Evolutionary conservation across 2,329 filamentous ascomycete genomes (phyloP).

Genomic region (Ceratocystis smalleyi): DNA sequence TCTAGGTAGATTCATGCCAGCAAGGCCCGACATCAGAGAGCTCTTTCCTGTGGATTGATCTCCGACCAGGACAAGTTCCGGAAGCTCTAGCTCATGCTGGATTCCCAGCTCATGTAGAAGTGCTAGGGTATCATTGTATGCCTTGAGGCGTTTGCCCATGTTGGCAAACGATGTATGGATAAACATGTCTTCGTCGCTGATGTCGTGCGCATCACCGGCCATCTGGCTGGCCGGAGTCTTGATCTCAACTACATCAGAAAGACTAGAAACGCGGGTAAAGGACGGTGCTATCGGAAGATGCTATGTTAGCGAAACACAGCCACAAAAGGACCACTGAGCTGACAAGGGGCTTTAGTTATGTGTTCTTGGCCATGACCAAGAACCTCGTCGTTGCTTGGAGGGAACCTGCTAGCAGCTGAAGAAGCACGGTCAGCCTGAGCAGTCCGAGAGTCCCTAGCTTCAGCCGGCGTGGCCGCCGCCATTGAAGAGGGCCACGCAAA

Average conservation of each 20-base stretch:
- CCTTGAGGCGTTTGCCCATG: slow-evolving; percentile 48
- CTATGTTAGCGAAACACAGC: neutral
- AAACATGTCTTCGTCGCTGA: slow-evolving; percentile 25
- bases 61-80: slow-evolving; percentile 68
- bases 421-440: neutral
- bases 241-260: neutral
- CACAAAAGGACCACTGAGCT: too few species aligned
- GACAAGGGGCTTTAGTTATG: too few species aligned
- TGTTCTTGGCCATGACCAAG: neutral
- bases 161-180: slow-evolving; percentile 32
- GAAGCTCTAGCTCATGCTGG: slow-evolving; percentile 52
- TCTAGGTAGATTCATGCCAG: slow-evolving; percentile 56
- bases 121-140: slow-evolving; percentile 49
- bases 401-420: neutral
- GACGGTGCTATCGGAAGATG: neutral
- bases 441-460: neutral
- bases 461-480: neutral
- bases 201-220: neutral
- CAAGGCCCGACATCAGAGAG: slow-evolving; percentile 47
- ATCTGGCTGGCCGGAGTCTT: slow-evolving; percentile 7
- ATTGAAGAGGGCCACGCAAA: neutral
- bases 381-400: neutral
- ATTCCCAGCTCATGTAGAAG: slow-evolving; percentile 59
- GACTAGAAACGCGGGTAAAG: neutral
- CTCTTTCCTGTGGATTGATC: slow-evolving; percentile 79